Base-by-base conservation (phyloP, 2,329 filamentous ascomycete species). In the Pestalotiopsis fici region DNA sequence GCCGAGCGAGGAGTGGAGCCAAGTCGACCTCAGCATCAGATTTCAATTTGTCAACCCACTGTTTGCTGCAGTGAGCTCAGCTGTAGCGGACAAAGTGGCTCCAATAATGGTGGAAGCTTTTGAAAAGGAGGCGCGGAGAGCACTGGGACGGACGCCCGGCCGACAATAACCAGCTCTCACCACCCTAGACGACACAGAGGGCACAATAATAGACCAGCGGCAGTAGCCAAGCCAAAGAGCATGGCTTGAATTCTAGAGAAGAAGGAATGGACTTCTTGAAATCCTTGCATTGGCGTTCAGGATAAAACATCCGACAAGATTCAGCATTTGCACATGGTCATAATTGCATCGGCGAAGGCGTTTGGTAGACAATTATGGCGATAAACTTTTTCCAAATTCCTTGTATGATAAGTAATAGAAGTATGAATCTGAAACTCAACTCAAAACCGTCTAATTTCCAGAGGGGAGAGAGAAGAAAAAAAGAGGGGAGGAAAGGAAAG, bases 71-170 rank as follows among this genome's bases (percentile, higher is more conserved):
- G 84, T 98, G 76, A 96, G 95, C 77, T 87, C 90, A 47, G 91
- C 93, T 39, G 90, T 96, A 27, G 93, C 94, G 71, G 91, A 93
- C 37, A 94, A 93, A 80, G 90, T 98, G 70, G 95, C 94, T 1
- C 90, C 89, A 3, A 85, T 92, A 71, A 97, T 99, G 94, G 92
- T 98, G 71, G 90, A 93, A 78, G 95, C 96, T 1, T 99, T 99
- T 83, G 95, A 98, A 82, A 88, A 88, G 79, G 86, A 93, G 75
- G 94, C 96, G 5, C 83, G 83, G 76, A 83, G 87, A 74, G 77
- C 93, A 60, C 78, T 87, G 72, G 81, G 80, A 54, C 59, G 67
- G 50, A 66, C 54, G 13, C 18, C 35, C 15, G 28, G 39, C 23
- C 31, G 60, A 11, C 27, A 43, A 61, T 57, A 15, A 57, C 23